phyloP scores from a whole-genome alignment of 1,284 basidiomycete species.

The Anthracocystis walkeri region DNA sequence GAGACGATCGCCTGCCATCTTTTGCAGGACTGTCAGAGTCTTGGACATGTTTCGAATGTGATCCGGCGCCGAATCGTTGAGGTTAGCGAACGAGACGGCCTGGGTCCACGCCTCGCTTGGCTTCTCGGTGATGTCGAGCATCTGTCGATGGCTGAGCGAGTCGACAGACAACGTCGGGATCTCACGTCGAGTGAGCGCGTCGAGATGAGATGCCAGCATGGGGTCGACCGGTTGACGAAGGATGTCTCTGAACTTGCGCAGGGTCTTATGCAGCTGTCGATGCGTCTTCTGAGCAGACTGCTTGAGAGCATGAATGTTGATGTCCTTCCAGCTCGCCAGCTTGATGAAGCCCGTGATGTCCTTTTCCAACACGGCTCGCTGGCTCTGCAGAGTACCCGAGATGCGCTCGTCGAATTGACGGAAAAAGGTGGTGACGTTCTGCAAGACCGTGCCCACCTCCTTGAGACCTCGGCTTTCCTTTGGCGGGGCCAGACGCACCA shows the following conservation, averaged over 20 bases:
- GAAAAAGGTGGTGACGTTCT: conserved; percentile 79
- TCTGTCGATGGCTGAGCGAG: conserved; percentile 12
- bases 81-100: conserved; percentile 18
- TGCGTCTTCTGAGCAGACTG: conserved; percentile 92
- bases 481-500: conserved; percentile 41
- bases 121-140: conserved; percentile 10
- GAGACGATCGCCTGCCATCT: conserved; percentile 39
- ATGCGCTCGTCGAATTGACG: conserved; percentile 76
- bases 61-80: conserved; percentile 29
- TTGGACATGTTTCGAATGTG: conserved; percentile 51
- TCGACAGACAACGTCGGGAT: conserved; percentile 40
- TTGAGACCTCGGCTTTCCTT: conserved; percentile 45
- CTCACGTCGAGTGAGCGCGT: conserved; percentile 41
- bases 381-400: conserved; percentile 73
- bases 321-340: conserved; percentile 96
- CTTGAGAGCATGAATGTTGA: conserved; percentile 93
- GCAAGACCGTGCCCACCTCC: conserved; percentile 74
- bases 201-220: conserved; percentile 55
- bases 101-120: conserved; percentile 27
- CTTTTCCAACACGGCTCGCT: conserved; percentile 80
- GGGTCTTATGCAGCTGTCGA: conserved; percentile 87
- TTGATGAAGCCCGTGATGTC: conserved; percentile 89
- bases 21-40: conserved; percentile 48
- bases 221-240: conserved; percentile 79
- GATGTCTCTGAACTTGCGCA: conserved; percentile 91